These are phyloP conservation scores for Novymonas esmeraldas DNA, from an alignment of 208 protist species.

Conservation along the genomic window DNA sequence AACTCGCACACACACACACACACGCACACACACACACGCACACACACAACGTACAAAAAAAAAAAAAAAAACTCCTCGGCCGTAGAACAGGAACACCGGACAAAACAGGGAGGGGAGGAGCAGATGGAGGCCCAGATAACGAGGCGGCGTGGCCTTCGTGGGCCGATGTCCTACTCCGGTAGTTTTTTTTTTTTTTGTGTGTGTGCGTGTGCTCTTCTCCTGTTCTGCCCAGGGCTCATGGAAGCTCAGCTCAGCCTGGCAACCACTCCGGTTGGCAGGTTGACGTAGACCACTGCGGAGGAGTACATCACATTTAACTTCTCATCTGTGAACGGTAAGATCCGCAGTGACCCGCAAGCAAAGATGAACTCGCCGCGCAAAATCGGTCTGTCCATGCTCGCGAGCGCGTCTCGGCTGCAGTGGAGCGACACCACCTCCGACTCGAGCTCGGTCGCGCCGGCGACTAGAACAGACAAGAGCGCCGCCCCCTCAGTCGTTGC, in stretches of 20 bases:
- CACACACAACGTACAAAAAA: neutral
- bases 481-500: slow-evolving; percentile 22
- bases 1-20: neutral
- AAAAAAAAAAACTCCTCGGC: no score
- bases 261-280: slow-evolving; percentile 24
- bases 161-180: no score
- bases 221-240: no score
- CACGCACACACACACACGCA: no score
- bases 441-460: slow-evolving; percentile 24
- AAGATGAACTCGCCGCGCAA: slow-evolving; percentile 55
- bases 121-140: no score
- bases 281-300: slow-evolving; percentile 67
- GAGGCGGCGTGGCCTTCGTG: no score
- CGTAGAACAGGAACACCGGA: no score
- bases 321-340: slow-evolving; percentile 58
- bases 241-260: slow-evolving; percentile 17
- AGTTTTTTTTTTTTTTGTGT: no score
- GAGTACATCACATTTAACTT: slow-evolving; percentile 53
- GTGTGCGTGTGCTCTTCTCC: no score
- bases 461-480: slow-evolving; percentile 65
- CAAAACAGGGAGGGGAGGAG: no score
- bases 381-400: slow-evolving; percentile 19
- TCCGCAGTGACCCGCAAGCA: slow-evolving; percentile 64
- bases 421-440: slow-evolving; percentile 62
- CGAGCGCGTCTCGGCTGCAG: slow-evolving; percentile 37